Conservation (phyloP, 208 protist species). For the Crithidia sp. region DNA sequence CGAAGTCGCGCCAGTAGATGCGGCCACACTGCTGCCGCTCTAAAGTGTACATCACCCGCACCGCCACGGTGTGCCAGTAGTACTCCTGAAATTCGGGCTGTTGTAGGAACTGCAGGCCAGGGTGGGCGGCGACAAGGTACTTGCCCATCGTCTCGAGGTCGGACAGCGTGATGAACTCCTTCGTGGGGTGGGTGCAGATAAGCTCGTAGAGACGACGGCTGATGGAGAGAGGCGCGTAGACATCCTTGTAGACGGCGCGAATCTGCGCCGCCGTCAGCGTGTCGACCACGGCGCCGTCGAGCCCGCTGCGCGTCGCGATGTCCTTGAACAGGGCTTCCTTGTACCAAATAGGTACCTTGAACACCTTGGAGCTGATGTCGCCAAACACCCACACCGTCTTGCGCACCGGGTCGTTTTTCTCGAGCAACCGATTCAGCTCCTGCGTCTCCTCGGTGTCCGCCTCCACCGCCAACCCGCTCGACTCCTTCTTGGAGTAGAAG, state of each 20-base stretch:
- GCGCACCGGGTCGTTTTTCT: slow-evolving; percentile 37
- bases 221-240: slow-evolving; percentile 54
- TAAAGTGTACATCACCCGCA: slow-evolving; percentile 95
- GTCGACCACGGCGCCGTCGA: slow-evolving; percentile 31
- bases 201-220: slow-evolving; percentile 84
- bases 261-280: slow-evolving; percentile 63
- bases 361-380: slow-evolving; percentile 71
- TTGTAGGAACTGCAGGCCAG: slow-evolving; percentile 94
- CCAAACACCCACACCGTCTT: slow-evolving; percentile 60
- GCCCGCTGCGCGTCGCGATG: slow-evolving; percentile 47
- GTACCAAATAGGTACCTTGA: slow-evolving; percentile 82
- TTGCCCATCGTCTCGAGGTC: slow-evolving; percentile 70
- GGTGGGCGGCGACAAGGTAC: slow-evolving; percentile 87
- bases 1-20: slow-evolving; percentile 88
- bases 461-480: slow-evolving; percentile 45
- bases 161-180: slow-evolving; percentile 68
- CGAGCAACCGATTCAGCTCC: slow-evolving; percentile 57
- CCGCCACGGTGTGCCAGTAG: slow-evolving; percentile 95
- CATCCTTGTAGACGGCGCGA: slow-evolving; percentile 57
- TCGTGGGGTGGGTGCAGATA: slow-evolving; percentile 49
- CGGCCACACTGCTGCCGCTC: slow-evolving; percentile 79
- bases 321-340: slow-evolving; percentile 81
- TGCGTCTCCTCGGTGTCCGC: slow-evolving; percentile 41
- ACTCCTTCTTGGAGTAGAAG: slow-evolving; percentile 76
- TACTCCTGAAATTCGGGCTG: slow-evolving; percentile 96